These are phyloP conservation scores for Colletotrichum nymphaeae DNA, from an alignment of 2,329 filamentous ascomycete genomes.

Conservation along the genomic window DNA sequence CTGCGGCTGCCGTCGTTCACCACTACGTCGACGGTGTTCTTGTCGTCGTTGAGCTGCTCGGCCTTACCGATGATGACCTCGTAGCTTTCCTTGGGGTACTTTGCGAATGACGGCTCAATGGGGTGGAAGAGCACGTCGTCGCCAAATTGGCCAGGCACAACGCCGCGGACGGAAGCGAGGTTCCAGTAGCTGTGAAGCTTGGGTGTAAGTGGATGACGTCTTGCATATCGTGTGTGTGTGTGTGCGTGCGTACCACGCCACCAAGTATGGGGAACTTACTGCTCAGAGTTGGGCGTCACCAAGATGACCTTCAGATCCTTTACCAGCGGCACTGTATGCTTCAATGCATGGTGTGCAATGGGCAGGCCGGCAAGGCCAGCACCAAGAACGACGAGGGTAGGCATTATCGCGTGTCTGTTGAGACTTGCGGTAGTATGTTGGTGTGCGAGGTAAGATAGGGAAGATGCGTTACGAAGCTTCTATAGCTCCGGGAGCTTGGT, in stretches of 20 bases:
- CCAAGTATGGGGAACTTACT: constrained; percentile 14
- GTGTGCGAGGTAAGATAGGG: neutral
- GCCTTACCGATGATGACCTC: constrained; percentile 63
- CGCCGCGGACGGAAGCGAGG: constrained; percentile 64
- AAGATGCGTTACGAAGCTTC: neutral
- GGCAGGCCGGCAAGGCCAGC: constrained; percentile 64
- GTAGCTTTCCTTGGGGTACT: constrained; percentile 56
- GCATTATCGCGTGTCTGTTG: constrained; percentile 49
- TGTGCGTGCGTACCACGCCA: no score
- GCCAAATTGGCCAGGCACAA: constrained; percentile 59
- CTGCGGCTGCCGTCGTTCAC: constrained; percentile 44
- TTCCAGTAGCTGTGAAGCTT: constrained; percentile 65
- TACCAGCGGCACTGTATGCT: constrained; percentile 55
- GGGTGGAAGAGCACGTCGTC: constrained; percentile 60
- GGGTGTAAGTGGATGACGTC: constrained; percentile 8
- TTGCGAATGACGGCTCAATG: constrained; percentile 56
- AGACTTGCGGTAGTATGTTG: neutral
- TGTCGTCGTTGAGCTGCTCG: constrained; percentile 45
- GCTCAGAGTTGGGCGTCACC: constrained; percentile 60
- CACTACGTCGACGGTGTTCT: constrained; percentile 51
- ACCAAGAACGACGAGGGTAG: constrained; percentile 64
- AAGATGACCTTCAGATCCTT: constrained; percentile 61
- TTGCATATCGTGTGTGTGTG: no score
- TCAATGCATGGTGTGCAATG: constrained; percentile 62
- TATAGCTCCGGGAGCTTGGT: neutral